Evolutionary conservation across 768 basidiomycete species (phyloP).

Genomic region (Phylloporus rhodoxanthus): DNA sequence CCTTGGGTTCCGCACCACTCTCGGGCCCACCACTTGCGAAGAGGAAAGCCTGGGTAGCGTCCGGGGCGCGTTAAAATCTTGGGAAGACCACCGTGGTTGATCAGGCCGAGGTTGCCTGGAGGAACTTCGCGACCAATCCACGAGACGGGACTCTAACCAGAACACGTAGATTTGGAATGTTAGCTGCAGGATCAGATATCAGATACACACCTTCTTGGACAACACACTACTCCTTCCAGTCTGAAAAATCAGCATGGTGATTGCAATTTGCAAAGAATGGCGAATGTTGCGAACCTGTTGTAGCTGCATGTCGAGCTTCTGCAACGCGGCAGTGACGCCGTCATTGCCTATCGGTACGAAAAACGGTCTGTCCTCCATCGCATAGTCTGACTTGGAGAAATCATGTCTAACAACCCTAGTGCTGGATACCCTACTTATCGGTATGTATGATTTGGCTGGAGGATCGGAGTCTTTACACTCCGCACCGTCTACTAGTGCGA

Average conservation of each 20-base stretch:
- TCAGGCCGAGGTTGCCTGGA: conserved; percentile 67
- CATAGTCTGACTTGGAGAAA: conserved; percentile 47
- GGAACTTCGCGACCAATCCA: conserved; percentile 70
- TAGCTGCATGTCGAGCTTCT: conserved; percentile 64
- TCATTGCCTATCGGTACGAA: conserved; percentile 62
- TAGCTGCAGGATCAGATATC: neutral
- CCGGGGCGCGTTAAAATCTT: conserved; percentile 71
- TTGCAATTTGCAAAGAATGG: neutral
- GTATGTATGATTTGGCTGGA: conserved; percentile 18
- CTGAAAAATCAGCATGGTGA: conserved; percentile 32
- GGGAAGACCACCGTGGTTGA: conserved; percentile 78
- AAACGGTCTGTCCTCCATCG: conserved; percentile 57
- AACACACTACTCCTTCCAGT: conserved; percentile 51
- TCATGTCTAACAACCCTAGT: conserved; percentile 23
- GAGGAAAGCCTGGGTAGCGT: conserved; percentile 69
- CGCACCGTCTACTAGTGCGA: conserved; percentile 38
- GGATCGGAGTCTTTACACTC: conserved; percentile 17
- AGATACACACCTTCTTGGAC: conserved; percentile 49
- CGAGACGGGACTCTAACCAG: conserved; percentile 46
- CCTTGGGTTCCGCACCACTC: conserved; percentile 65
- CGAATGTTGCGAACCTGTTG: conserved; percentile 24
- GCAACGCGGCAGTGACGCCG: conserved; percentile 63
- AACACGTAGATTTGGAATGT: neutral
- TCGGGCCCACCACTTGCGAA: conserved; percentile 83
- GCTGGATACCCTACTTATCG: conserved; percentile 10